These are phyloP conservation scores for Nakazawaea ishiwadae DNA, from an alignment of 805 yeast species.

Conservation along the genomic window DNA sequence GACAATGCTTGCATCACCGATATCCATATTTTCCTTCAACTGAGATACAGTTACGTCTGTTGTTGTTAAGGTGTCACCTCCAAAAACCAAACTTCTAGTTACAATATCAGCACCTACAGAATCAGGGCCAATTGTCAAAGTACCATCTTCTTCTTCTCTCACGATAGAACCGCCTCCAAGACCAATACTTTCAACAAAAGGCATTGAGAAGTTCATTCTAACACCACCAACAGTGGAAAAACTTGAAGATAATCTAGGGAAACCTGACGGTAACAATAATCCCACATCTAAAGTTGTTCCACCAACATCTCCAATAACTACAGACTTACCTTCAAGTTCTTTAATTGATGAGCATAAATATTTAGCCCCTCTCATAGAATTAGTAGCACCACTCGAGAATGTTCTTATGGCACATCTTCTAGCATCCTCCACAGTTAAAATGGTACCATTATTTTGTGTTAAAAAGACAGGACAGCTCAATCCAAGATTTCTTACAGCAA, in stretches of 20 bases:
- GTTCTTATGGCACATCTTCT: conserved; percentile 37
- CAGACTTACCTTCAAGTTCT: conserved; percentile 19
- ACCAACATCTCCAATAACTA: conserved; percentile 42
- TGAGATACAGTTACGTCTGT: conserved; percentile 31
- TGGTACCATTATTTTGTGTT: conserved; percentile 47
- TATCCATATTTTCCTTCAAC: conserved; percentile 12
- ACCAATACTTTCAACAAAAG: conserved; percentile 44
- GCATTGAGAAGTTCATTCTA: conserved; percentile 45
- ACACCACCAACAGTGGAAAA: conserved; percentile 44
- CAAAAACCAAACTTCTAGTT: conserved; percentile 33
- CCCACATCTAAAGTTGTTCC: conserved; percentile 51
- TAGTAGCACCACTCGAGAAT: conserved; percentile 45
- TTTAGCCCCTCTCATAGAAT: conserved; percentile 44
- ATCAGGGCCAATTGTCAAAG: conserved; percentile 39
- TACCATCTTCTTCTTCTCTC: conserved; percentile 20
- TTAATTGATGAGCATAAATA: conserved; percentile 29
- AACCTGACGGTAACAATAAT: conserved; percentile 37
- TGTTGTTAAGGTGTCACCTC: conserved; percentile 36
- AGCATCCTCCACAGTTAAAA: conserved; percentile 35
- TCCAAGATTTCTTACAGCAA: conserved; percentile 31
- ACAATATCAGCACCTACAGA: conserved; percentile 41
- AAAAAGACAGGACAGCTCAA: conserved; percentile 32
- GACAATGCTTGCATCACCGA: conserved; percentile 26
- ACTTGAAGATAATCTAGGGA: conserved; percentile 42
- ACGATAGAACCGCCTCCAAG: conserved; percentile 48